phyloP scores from a whole-genome alignment of 2,329 filamentous ascomycete genomes.

The Verticillium nubilum region DNA sequence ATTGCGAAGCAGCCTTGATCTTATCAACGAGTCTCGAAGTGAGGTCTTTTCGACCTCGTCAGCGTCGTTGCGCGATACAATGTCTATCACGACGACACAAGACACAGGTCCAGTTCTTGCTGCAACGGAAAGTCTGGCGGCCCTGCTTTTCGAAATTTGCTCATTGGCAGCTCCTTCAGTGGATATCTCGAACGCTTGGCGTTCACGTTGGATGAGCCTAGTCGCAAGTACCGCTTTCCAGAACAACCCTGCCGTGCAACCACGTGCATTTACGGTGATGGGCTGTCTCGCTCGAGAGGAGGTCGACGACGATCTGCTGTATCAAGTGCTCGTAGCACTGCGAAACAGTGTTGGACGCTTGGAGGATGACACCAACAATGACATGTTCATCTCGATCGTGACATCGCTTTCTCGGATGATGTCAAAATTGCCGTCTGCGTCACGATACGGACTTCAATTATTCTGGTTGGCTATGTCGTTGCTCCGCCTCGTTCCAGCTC shows the following conservation, averaged over 20 bases:
- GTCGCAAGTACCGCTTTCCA: conserved; percentile 69
- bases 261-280: conserved; percentile 65
- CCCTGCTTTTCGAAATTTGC: conserved; percentile 58
- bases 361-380: conserved; percentile 57
- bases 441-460: conserved; percentile 62
- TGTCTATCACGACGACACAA: conserved; percentile 48
- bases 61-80: conserved; percentile 42
- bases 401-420: conserved; percentile 67
- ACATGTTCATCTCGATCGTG: conserved; percentile 65
- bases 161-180: conserved; percentile 57
- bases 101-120: conserved; percentile 46
- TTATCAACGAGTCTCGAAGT: conserved; percentile 53
- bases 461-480: conserved; percentile 67
- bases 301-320: conserved; percentile 65
- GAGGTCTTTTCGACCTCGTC: conserved; percentile 51
- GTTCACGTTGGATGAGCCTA: conserved; percentile 68
- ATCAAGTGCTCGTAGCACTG: conserved; percentile 64
- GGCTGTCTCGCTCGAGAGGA: conserved; percentile 66
- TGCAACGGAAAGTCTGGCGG: conserved; percentile 57
- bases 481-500: conserved; percentile 56
- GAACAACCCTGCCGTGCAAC: conserved; percentile 66
- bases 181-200: conserved; percentile 63
- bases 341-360: conserved; percentile 61
- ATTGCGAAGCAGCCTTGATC: conserved; percentile 49
- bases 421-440: conserved; percentile 60